Conservation (phyloP, 2,329 filamentous ascomycete genomes). For the Penicillium palitans region DNA sequence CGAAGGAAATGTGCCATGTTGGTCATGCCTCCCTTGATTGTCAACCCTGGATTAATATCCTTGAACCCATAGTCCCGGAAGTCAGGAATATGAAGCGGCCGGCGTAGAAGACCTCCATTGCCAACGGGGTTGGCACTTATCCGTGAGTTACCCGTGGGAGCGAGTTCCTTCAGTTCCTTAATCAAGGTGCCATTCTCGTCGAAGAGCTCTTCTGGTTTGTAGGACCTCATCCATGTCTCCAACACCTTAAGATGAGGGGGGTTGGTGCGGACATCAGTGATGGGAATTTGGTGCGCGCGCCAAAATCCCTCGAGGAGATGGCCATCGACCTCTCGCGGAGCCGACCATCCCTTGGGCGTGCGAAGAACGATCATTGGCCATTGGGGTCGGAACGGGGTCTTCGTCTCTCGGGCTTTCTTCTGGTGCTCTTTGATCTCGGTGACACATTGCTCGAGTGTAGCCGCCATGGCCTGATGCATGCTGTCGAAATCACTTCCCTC, state of each 20-base stretch:
- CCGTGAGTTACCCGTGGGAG: conserved; percentile 64
- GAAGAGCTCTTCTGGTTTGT: conserved; percentile 72
- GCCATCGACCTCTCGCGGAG: conserved; percentile 68
- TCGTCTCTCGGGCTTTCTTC: conserved; percentile 68
- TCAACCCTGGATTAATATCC: conserved; percentile 61
- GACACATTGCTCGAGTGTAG: conserved; percentile 71
- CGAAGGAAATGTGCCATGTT: conserved; percentile 68
- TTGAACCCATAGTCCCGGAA: conserved; percentile 67
- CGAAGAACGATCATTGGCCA: conserved; percentile 81
- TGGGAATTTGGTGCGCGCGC: conserved; percentile 75
- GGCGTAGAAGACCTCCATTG: conserved; percentile 68
- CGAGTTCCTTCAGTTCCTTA: conserved; percentile 62
- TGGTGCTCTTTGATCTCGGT: conserved; percentile 68
- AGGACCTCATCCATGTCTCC: conserved; percentile 75
- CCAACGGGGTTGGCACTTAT: conserved; percentile 78
- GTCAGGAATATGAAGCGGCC: conserved; percentile 67
- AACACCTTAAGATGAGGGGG: conserved; percentile 65
- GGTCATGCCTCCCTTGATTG: conserved; percentile 63
- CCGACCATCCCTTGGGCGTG: conserved; percentile 79
- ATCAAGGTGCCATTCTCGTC: conserved; percentile 63
- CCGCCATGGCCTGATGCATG: conserved; percentile 82
- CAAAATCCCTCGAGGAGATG: conserved; percentile 76
- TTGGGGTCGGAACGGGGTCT: conserved; percentile 66
- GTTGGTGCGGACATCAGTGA: conserved; percentile 68
- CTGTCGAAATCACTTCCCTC: conserved; percentile 70